Evolutionary conservation across 169 alveolate species (phyloP).

Genomic region (Plasmodium gaboni): DNA sequence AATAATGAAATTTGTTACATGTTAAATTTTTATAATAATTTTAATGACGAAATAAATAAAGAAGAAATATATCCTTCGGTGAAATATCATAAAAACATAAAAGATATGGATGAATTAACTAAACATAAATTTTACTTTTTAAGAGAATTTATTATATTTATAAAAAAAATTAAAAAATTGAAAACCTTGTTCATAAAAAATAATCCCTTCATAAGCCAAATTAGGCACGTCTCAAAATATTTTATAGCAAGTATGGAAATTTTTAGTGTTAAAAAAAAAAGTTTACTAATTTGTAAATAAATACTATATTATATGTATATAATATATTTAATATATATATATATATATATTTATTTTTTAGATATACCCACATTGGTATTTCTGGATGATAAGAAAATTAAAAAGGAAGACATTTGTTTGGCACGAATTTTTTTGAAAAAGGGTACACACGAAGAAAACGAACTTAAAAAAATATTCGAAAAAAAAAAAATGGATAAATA

Average conservation of each 20-base stretch:
- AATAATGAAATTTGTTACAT: not conserved
- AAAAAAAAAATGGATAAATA: slow-evolving; percentile 44
- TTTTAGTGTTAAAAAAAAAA: not conserved
- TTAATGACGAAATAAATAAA: slow-evolving; percentile 23
- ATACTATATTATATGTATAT: not conserved
- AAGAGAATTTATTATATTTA: slow-evolving; percentile 31
- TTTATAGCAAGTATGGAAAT: slow-evolving; percentile 51
- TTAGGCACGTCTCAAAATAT: slow-evolving; percentile 40
- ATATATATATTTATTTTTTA: not conserved
- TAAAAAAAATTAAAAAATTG: slow-evolving; percentile 28
- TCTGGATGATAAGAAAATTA: slow-evolving; percentile 61
- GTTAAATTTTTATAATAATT: slow-evolving; percentile 14
- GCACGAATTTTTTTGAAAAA: slow-evolving; percentile 48
- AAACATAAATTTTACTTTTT: slow-evolving; percentile 36
- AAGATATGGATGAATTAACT: slow-evolving; percentile 32
- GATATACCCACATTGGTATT: slow-evolving; percentile 39
- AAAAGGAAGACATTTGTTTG: slow-evolving; percentile 56
- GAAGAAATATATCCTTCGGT: slow-evolving; percentile 4
- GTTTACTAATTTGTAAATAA: too few relatives aligned
- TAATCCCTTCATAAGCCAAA: slow-evolving; percentile 40
- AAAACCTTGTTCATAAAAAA: slow-evolving; percentile 44
- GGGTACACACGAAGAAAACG: slow-evolving; percentile 40
- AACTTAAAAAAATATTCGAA: slow-evolving; percentile 64
- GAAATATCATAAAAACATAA: slow-evolving; percentile 47
- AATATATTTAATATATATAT: too few relatives aligned